Conservation (phyloP, 768 basidiomycete species). For the Lactifluus piperatus region DNA sequence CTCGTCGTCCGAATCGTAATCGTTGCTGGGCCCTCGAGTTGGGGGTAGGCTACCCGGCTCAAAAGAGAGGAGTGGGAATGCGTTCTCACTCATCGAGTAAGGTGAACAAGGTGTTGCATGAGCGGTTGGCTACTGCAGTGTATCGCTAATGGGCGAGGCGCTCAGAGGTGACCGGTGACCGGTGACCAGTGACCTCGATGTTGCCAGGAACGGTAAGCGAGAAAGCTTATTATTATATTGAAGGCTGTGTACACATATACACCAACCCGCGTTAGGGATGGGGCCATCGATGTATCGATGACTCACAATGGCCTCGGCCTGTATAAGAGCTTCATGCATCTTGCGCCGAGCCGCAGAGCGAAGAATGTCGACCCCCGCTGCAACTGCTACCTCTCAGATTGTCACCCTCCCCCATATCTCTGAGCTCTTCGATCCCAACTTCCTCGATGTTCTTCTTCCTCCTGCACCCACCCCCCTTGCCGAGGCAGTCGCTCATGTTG, state of each 20-base stretch:
- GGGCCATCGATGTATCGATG: too few species aligned
- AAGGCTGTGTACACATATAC: too few species aligned
- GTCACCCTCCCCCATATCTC: slow-evolving; percentile 47
- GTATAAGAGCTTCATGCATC: background rate
- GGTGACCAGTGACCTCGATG: too few species aligned
- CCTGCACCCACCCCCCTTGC: background rate
- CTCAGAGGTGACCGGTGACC: too few species aligned
- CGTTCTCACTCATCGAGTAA: background rate
- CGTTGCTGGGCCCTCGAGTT: background rate
- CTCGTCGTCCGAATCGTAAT: slow-evolving; percentile 12
- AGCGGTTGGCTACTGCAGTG: too few species aligned
- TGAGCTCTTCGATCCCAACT: slow-evolving; percentile 48
- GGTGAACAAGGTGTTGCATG: background rate
- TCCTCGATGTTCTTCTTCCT: slow-evolving; percentile 51
- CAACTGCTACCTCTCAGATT: slow-evolving; percentile 32
- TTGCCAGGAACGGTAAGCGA: too few species aligned
- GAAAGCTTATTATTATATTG: too few species aligned
- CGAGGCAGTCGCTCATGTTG: background rate
- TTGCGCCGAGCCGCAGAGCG: too few species aligned
- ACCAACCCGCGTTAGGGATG: too few species aligned
- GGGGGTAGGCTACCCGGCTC: slow-evolving; percentile 4
- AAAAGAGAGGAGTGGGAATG: slow-evolving; percentile 7
- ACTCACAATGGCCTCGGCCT: too few species aligned
- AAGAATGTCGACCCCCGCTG: slow-evolving; percentile 12
- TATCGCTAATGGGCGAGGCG: background rate